Conservation (phyloP, 176 grass and related monocot species). For the Carex littledalei region DNA sequence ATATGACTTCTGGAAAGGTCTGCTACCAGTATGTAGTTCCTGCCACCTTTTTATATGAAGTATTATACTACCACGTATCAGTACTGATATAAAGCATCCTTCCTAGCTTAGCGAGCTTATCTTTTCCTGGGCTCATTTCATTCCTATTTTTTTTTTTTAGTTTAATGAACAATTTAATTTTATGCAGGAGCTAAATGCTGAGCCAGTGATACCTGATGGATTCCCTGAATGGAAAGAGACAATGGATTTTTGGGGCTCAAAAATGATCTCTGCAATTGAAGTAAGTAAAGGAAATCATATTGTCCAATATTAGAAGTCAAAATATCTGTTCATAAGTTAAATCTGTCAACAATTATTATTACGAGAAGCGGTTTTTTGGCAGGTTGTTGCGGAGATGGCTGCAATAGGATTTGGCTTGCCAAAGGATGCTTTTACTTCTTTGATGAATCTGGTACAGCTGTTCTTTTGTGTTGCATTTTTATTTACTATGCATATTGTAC, state of each 20-base stretch:
- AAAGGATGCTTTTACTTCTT: conserved; percentile 87
- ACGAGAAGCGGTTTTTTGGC: background rate
- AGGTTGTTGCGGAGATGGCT: conserved; percentile 98
- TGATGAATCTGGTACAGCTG: conserved; percentile 84
- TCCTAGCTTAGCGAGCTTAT: background rate
- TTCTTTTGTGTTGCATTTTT: background rate
- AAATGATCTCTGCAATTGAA: conserved; percentile 95
- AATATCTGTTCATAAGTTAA: background rate
- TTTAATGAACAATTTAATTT: conserved; percentile 5
- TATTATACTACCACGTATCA: background rate
- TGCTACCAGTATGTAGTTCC: background rate
- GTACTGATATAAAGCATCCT: background rate
- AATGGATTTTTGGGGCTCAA: conserved; percentile 88
- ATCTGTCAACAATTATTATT: background rate
- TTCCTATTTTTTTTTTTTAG: background rate
- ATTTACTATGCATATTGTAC: background rate
- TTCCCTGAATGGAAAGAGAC: conserved; percentile 95
- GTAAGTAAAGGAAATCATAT: conserved; percentile 22
- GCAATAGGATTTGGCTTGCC: conserved; percentile 78
- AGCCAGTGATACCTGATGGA: conserved; percentile 90
- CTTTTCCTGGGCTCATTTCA: background rate
- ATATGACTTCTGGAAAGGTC: background rate
- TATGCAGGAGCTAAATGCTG: conserved; percentile 80
- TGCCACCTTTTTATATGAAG: background rate
- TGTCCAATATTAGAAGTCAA: background rate